Evolutionary conservation across 2,329 filamentous ascomycete species (phyloP), one percentile per base, ranked within the genome.

Genomic region (Neonectria faginata): DNA sequence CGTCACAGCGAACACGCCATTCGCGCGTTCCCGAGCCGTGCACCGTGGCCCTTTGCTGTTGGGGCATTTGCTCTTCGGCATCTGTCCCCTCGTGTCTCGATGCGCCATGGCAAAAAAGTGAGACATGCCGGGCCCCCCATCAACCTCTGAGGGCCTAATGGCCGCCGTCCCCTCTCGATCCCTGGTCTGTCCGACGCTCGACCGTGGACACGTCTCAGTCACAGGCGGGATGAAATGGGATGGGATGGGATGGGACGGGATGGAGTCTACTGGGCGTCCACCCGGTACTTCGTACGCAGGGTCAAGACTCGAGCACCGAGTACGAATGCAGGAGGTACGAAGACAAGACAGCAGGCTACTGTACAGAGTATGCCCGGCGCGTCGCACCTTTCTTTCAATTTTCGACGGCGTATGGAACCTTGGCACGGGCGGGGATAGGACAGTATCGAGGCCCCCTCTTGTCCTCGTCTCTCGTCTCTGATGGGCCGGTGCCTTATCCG

Each of bases 11-110:
- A 18, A 50, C 31, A n/a, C 33, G 27, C 51, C 57, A 39, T 42
- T 22, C 44, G 45, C 45, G 44, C 45, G 22, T 39, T 58, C 47
- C 18, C 53, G 36, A 20, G 48, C n/a, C 25, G n/a, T 51, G 48
- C 29, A 6, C 31, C 27, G 29, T 33, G 48, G 29, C 29, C 27
- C 16, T 71, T 72, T 57, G 64, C 44, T 47, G 62, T 31, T 42
- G 33, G 33, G 51, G 62, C 62, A 67, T 62, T n/a, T 61, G 52
- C 53, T 64, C 64, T 65, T 72, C 58, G 57, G 55, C 51, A 66
- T 70, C 48, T 60, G 53, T 44, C 44, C 36, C 68, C 62, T 63
- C 44, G 52, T 67, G 60, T 60, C 29, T 51, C 44, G 44, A 45
- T 63, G 56, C 67, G 51, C 61, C 45, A 42, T 10, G 4, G 16